These are phyloP conservation scores for Amanita pseudoporphyria DNA, from an alignment of 768 basidiomycete species.

Conservation along the genomic window DNA sequence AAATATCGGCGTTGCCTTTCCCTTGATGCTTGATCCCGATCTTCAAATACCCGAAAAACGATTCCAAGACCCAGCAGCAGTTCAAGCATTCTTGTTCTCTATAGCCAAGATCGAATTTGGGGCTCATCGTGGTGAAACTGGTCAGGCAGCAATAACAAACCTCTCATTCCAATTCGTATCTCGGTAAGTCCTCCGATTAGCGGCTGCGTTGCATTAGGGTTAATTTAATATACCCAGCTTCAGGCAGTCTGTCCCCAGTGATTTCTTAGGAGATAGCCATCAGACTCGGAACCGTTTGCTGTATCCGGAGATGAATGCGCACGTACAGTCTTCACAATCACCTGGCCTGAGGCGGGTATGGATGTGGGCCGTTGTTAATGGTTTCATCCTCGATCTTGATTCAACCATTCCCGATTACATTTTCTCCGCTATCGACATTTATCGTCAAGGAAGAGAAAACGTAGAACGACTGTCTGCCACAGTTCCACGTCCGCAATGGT, in stretches of 20 bases:
- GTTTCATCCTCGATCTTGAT: constrained; percentile 80
- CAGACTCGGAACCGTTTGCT: constrained; percentile 59
- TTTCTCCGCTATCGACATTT: constrained; percentile 79
- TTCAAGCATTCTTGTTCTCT: constrained; percentile 81
- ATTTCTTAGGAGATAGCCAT: constrained; percentile 67
- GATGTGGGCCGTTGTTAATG: constrained; percentile 65
- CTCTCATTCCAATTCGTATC: constrained; percentile 84
- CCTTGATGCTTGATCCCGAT: constrained; percentile 55
- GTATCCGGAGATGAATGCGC: constrained; percentile 76
- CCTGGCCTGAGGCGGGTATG: constrained; percentile 42
- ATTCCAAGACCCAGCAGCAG: constrained; percentile 29
- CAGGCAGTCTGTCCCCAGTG: constrained; percentile 56
- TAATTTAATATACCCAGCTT: constrained; percentile 43
- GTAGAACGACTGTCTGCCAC: constrained; percentile 57
- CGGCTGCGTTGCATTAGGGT: constrained; percentile 7
- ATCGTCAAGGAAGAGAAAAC: constrained; percentile 70
- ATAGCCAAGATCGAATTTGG: constrained; percentile 67
- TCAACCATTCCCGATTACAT: constrained; percentile 70
- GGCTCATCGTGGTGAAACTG: constrained; percentile 68
- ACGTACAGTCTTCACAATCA: constrained; percentile 48
- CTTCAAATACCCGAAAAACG: constrained; percentile 38
- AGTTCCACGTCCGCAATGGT: constrained; percentile 34
- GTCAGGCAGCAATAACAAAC: constrained; percentile 59
- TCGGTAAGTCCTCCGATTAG: constrained; percentile 34
- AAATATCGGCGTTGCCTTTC: constrained; percentile 86